Evolutionary conservation across 106 monocot genomes (phyloP), one percentile per base, ranked within the genome.

Genomic region (Dactylorhiza incarnata): DNA sequence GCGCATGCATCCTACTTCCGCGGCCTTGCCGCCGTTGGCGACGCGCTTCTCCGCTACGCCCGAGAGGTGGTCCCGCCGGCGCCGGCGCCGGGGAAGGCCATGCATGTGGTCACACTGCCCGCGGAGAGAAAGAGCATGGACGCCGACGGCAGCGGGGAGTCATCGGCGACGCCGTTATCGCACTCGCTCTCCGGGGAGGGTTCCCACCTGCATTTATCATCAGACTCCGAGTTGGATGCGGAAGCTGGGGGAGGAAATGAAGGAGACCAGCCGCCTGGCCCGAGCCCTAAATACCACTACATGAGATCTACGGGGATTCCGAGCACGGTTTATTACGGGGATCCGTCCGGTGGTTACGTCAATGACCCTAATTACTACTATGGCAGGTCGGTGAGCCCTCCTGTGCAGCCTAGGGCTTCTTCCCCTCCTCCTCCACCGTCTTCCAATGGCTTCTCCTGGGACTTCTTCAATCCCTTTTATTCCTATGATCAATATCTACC

Each of bases 391-490:
- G 67, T 22, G 43, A 45, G 55, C 65, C 55, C 73, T 78, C 73
- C 45, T 23, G 74, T 2, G 55, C 52, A 44, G 45, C 11, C 51
- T 15, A 77, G 8, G 53, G 52, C 49, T 45, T 9, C 45, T 16
- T 13, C 75, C 4, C 59, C 78, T 50, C 24, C 48, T 22, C 76
- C 88, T 9, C 85, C 95, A 16, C 84, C 83, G 7, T 82, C 86
- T 0, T 75, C 59, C 0, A 81, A 79, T 25, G 79, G 63, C 16
- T 89, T 91, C 0, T 24, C 80, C 45, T 97, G 93, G 93, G 91
- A 87, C 49, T 97, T 97, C 43, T 78, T 94, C 23, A 78, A 97
- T 59, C 89, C 86, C 2, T 97, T 97, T 77, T 56, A 20, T 63
- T 74, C 85, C 2, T 94, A 89, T 45, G 87, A 97, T 53, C 84